phyloP scores from a whole-genome alignment of 306 rosid genomes.

The Prunus persica region Prunus_persica_NCBIv2 NC_034016.1:21102501-21103000 shows the following conservation, averaged over 20 bases:
- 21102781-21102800: constrained; percentile 3
- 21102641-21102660: no score
- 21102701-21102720: no score
- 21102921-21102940: constrained; percentile 6
- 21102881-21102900: not conserved
- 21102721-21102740: not conserved
- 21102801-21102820: not conserved
- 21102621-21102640: no score
- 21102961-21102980: not conserved
- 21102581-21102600: no score
- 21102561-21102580: no score
- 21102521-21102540: no score
- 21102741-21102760: not conserved
- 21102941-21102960: constrained; percentile 39
- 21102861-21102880: constrained; percentile 6
- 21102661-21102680: fast-evolving
- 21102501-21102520: not conserved
- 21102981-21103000: no score
- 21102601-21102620: no score
- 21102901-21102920: not conserved
- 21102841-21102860: not conserved
- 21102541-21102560: no score
- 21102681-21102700: no score
- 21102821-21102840: not conserved
- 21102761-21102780: not conserved